Evolutionary conservation across 306 rosid species (phyloP).

Genomic region (apple (Malus domestica)): ASM211411v1 NC_041796.1:25410501-25411000

Average conservation of each 20-base stretch:
- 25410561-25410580: neutral
- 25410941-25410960: constrained; percentile 8
- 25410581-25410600: neutral
- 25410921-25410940: constrained; percentile 32
- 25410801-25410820: constrained; percentile 85
- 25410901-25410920: constrained; percentile 57
- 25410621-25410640: constrained; percentile 24
- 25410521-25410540: no score
- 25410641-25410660: constrained; percentile 73
- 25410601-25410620: neutral
- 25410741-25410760: neutral
- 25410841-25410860: constrained; percentile 81
- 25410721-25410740: neutral
- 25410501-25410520: no score
- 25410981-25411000: neutral
- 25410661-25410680: constrained; percentile 94
- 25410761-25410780: neutral
- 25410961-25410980: neutral
- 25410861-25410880: constrained; percentile 93
- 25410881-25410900: constrained; percentile 96
- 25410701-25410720: neutral
- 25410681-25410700: constrained; percentile 64
- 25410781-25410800: constrained; percentile 52
- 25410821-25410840: constrained; percentile 88
- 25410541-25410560: no score